Percentiles rank a stretch among this genome's conserved stretches.
These are phyloP conservation scores for Puccinia triticina DNA, from an alignment of 1,284 basidiomycete genomes.

Conservation along the genomic window DNA sequence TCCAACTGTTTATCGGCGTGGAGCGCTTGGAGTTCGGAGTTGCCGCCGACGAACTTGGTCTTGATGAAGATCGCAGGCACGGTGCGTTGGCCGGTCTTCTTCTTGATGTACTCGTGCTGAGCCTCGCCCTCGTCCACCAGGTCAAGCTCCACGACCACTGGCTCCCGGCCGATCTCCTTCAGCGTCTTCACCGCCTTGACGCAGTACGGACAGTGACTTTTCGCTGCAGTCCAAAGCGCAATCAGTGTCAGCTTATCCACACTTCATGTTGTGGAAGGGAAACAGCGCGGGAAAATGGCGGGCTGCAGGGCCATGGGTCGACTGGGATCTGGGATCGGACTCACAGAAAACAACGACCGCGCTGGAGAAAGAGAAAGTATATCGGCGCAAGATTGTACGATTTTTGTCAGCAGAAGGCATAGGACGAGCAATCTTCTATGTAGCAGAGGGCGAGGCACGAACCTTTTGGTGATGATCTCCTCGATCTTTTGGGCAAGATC, in stretches of 20 bases:
- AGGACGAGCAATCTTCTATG: neutral
- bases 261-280: too few species aligned
- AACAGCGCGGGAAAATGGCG: too few species aligned
- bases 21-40: slow-evolving; percentile 32
- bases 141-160: slow-evolving; percentile 61
- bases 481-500: slow-evolving; percentile 14
- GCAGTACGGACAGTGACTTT: slow-evolving; percentile 43
- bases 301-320: too few species aligned
- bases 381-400: too few species aligned
- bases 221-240: neutral
- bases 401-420: neutral
- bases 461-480: slow-evolving; percentile 27
- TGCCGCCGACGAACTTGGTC: slow-evolving; percentile 60
- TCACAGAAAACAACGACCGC: slow-evolving; percentile 46
- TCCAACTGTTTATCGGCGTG: slow-evolving; percentile 24
- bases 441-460: neutral
- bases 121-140: slow-evolving; percentile 57
- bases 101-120: slow-evolving; percentile 59
- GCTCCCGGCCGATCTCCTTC: slow-evolving; percentile 50
- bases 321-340: too few species aligned
- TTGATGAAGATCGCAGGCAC: slow-evolving; percentile 63
- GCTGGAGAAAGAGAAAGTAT: neutral
- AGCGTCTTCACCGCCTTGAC: slow-evolving; percentile 31
- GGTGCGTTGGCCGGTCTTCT: slow-evolving; percentile 62
- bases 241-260: too few species aligned